Conservation (phyloP, 441 rosid species). For the Breynia disticha region DNA sequence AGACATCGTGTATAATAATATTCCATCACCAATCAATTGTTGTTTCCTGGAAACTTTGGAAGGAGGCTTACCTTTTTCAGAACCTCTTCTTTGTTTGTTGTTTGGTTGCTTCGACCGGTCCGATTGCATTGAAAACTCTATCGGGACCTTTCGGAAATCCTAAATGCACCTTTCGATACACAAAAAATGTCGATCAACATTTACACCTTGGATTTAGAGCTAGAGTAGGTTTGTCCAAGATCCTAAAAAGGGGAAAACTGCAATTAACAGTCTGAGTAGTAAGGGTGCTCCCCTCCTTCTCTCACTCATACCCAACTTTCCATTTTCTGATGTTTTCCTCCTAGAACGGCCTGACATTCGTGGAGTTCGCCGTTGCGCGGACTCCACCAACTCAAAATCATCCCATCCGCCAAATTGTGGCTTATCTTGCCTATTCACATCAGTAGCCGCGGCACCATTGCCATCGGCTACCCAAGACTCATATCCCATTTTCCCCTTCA, state of each 20-base stretch:
- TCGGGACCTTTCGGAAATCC: background rate
- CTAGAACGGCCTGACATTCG: slow-evolving; percentile 13
- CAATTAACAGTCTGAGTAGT: slow-evolving; percentile 59
- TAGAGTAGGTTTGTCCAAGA: slow-evolving; percentile 53
- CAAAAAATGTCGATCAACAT: background rate
- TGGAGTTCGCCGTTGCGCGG: slow-evolving; percentile 10
- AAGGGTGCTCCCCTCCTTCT: slow-evolving; percentile 41
- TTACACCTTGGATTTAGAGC: slow-evolving; percentile 13
- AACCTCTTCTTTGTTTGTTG: no score
- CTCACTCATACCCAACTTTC: slow-evolving; percentile 26
- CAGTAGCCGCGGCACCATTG: slow-evolving; percentile 16
- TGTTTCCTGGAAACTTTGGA: background rate
- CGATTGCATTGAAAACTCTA: no score
- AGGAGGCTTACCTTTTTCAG: no score
- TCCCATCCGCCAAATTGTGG: slow-evolving; percentile 73
- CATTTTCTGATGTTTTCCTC: slow-evolving; percentile 16
- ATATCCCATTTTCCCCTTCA: slow-evolving; percentile 19
- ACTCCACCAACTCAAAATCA: slow-evolving; percentile 31
- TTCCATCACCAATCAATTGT: background rate
- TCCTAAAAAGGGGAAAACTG: slow-evolving; percentile 66
- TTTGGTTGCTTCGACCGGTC: no score
- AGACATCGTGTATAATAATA: background rate
- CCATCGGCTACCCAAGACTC: slow-evolving; percentile 25
- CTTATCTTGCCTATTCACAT: slow-evolving; percentile 14
- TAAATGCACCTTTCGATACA: background rate